These are phyloP conservation scores for Pseudonectria buxi DNA, from an alignment of 2,329 filamentous ascomycete genomes.

Conservation along the genomic window DNA sequence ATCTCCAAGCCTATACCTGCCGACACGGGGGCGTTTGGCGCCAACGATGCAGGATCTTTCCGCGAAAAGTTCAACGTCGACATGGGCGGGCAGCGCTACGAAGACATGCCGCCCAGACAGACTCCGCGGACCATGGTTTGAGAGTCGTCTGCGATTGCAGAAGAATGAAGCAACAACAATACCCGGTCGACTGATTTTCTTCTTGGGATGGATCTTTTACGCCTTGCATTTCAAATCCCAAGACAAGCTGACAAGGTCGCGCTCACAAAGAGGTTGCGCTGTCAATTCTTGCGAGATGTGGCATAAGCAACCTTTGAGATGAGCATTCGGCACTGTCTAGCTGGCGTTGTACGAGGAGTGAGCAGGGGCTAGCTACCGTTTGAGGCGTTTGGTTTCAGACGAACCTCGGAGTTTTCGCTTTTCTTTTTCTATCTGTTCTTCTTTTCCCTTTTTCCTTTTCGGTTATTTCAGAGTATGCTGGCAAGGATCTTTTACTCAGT, in stretches of 20 bases:
- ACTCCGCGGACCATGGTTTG: slow-evolving; percentile 40
- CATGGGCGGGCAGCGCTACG: slow-evolving; percentile 48
- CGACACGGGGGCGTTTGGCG: slow-evolving; percentile 33
- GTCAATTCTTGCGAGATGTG: too few relatives aligned
- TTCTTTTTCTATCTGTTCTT: slow-evolving; percentile 1
- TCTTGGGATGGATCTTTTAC: too few relatives aligned
- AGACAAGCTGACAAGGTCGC: too few relatives aligned
- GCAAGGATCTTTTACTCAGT: slow-evolving; percentile 11
- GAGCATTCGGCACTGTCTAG: too few relatives aligned
- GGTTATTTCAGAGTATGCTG: background rate
- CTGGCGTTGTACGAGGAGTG: too few relatives aligned
- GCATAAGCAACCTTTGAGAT: too few relatives aligned
- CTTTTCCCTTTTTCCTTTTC: background rate
- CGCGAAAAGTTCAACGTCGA: slow-evolving; percentile 35
- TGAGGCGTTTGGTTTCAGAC: too few relatives aligned
- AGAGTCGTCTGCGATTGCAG: slow-evolving; percentile 1
- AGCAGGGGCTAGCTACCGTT: too few relatives aligned
- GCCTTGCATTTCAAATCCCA: too few relatives aligned
- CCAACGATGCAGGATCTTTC: slow-evolving; percentile 28
- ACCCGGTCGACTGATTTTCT: too few relatives aligned
- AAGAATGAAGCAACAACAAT: too few relatives aligned
- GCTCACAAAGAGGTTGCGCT: too few relatives aligned
- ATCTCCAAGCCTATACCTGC: slow-evolving; percentile 47
- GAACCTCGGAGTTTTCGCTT: background rate
- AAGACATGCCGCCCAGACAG: slow-evolving; percentile 49